These are phyloP conservation scores for Metschnikowia drakensbergensis DNA, from an alignment of 805 yeast genomes.

Conservation along the genomic window DNA sequence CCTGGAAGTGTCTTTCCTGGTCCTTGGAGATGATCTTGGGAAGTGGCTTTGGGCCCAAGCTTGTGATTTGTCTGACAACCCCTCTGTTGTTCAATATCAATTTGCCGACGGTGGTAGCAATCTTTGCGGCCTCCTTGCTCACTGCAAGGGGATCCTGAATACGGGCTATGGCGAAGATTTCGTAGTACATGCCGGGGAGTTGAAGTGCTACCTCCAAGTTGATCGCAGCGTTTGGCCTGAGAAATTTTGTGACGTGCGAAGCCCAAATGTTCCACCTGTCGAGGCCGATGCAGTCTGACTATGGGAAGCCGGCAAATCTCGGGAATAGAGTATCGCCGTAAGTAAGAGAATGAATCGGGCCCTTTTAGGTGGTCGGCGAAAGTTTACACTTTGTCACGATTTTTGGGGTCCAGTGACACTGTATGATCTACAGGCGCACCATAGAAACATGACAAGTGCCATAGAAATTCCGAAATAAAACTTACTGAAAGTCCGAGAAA, in stretches of 20 bases:
- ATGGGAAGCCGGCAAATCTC: too few species aligned
- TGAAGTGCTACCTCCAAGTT: background rate
- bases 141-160: constrained; percentile 49
- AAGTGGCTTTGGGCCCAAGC: constrained; percentile 71
- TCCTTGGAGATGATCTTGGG: constrained; percentile 82
- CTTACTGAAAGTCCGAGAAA: too few species aligned
- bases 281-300: too few species aligned
- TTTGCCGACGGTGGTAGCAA: constrained; percentile 69
- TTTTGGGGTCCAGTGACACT: too few species aligned
- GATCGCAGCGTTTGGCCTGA: constrained; percentile 1
- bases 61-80: constrained; percentile 77
- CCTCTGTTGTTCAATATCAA: constrained; percentile 87
- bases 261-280: background rate
- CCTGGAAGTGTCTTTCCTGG: constrained; percentile 87
- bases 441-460: too few species aligned
- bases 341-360: too few species aligned
- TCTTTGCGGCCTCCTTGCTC: constrained; percentile 39
- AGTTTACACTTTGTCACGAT: too few species aligned
- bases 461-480: too few species aligned
- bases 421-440: too few species aligned
- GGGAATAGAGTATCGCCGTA: too few species aligned
- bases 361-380: too few species aligned
- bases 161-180: constrained; percentile 86
- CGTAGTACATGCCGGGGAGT: constrained; percentile 65
- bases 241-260: constrained; percentile 12